Evolutionary conservation across 371 early-diverging fungal genomes (phyloP).

Genomic region (Mucor indicus): DNA sequence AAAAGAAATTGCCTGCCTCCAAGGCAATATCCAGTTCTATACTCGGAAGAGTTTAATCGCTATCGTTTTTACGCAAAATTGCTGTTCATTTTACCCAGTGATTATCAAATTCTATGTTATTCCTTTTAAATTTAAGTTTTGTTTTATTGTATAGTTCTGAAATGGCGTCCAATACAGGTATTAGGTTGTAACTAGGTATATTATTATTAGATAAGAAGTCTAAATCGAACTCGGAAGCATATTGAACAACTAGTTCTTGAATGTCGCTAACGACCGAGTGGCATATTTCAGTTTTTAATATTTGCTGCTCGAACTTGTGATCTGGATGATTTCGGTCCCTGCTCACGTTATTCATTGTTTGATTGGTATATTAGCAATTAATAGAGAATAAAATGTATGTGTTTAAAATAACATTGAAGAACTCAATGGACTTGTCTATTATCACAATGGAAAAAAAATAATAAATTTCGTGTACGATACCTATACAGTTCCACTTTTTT

Average conservation of each 20-base stretch:
- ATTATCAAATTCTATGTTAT: slow-evolving; percentile 29
- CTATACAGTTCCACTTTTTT: too few species aligned
- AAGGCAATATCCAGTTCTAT: slow-evolving; percentile 31
- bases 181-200: neutral
- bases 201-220: slow-evolving; percentile 9
- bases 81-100: slow-evolving; percentile 28
- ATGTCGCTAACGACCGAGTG: slow-evolving; percentile 26
- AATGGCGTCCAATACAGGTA: slow-evolving; percentile 16
- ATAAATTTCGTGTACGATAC: too few species aligned
- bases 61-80: too few species aligned
- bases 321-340: slow-evolving; percentile 32
- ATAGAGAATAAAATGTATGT: too few species aligned
- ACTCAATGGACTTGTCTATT: too few species aligned
- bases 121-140: slow-evolving; percentile 12
- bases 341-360: slow-evolving; percentile 21
- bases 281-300: slow-evolving; percentile 29
- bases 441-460: too few species aligned
- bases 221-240: slow-evolving; percentile 29
- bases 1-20: slow-evolving; percentile 36
- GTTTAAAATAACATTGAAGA: too few species aligned
- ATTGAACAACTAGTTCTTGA: slow-evolving; percentile 16
- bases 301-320: slow-evolving; percentile 33
- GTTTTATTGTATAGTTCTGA: slow-evolving; percentile 25
- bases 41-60: neutral
- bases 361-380: too few species aligned